Conservation (phyloP, 306 rosid species). For the Pyrus betulifolia region DNA sequence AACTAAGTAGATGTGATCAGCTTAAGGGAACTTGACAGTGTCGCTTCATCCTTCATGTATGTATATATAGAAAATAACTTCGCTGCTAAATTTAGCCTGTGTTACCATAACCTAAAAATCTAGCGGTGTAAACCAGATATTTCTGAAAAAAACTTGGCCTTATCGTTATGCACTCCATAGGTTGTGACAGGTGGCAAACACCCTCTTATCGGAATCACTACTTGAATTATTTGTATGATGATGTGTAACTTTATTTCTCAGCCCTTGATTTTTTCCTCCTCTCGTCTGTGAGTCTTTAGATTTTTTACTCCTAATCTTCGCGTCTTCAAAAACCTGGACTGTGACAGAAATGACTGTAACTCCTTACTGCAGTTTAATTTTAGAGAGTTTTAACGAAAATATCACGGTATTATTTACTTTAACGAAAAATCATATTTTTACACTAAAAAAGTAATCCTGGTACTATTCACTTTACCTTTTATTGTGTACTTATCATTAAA, state of each 20-base stretch:
- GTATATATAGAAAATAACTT: slow-evolving; percentile 1
- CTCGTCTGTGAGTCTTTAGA: neutral
- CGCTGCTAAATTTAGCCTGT: neutral
- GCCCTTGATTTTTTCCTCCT: neutral
- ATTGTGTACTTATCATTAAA: too few species aligned
- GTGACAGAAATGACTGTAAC: neutral
- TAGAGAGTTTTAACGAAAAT: too few species aligned
- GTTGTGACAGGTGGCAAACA: slow-evolving; percentile 16
- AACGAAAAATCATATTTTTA: too few species aligned
- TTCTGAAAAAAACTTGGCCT: neutral
- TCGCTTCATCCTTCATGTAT: neutral
- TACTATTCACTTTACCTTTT: too few species aligned
- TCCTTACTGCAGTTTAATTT: neutral
- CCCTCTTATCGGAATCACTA: slow-evolving; percentile 17
- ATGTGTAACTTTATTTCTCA: neutral
- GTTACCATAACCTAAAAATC: neutral
- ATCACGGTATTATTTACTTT: too few species aligned
- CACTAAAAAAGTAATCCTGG: too few species aligned
- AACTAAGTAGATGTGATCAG: neutral
- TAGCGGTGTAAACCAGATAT: neutral
- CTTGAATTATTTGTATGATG: neutral
- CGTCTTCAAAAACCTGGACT: neutral
- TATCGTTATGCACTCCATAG: slow-evolving; percentile 8
- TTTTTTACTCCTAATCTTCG: neutral
- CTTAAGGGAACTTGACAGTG: neutral